Evolutionary conservation across 2,329 filamentous ascomycete species (phyloP), one percentile per base, ranked within the genome.

Genomic region (Penicillium sp.): DNA sequence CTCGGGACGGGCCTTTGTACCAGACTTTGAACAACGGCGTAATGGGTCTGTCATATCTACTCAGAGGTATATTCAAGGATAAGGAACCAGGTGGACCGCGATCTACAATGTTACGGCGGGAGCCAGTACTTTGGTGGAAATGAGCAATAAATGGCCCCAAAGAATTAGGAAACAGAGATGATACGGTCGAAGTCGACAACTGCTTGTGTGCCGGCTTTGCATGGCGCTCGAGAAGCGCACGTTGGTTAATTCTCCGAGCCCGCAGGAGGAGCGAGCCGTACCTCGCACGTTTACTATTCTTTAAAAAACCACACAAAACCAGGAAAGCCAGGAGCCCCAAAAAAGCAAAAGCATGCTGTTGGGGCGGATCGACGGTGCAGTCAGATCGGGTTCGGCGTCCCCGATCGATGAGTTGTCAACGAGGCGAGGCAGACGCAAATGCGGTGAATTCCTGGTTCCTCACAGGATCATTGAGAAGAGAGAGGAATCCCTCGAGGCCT

Each of bases 1-100:
- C 50, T 64, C 69, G 69, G 69, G 64, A 63, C 69, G 67, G 69
- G 65, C 70, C 67, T 69, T 68, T 55, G 62, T 61, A 68, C 65
- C 69, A 70, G 62, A 68, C 54, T 66, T 60, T 60, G 59, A 36
- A 61, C 58, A 60, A 59, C 56, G 62, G 62, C 53, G 54, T 49
- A 16, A 52, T 49, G n/a, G n/a, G 18, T 39, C 46, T 56, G 46
- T 50, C 46, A 18, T 43, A 22, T 37, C 39, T 22, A 16, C 24
- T 24, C 24, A 6, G 24, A 27, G 5, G 16, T 22, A 22, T 22
- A 22, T 22, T 22, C 24, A n/a, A 31, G 33, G 33, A 14, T 16
- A n/a, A 31, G 33, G 33, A 14, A 31, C 31, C 31, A 22, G 3
- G 27, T 50, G 44, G n/a, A 55, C 9, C 18, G 11, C 31, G 16